phyloP scores from a whole-genome alignment of 257 asterid species.

The Schizonepeta tenuifolia region DNA sequence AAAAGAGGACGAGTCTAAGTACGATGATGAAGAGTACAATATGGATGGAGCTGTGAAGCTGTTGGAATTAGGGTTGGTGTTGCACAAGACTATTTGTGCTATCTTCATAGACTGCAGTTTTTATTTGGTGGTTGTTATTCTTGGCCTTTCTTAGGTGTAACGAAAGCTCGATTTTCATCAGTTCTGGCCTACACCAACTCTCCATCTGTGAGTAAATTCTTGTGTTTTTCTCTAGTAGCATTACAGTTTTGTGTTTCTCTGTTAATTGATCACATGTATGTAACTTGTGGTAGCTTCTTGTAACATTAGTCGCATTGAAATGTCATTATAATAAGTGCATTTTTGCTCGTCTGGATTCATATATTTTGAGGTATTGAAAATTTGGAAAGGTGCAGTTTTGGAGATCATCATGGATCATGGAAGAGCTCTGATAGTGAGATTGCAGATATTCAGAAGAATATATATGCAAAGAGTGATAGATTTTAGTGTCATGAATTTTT shows the following conservation, averaged over 20 bases:
- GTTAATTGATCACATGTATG: no score
- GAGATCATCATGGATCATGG: conserved; percentile 14
- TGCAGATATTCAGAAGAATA: not conserved
- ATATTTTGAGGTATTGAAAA: not conserved
- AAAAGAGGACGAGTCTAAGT: conserved; percentile 24
- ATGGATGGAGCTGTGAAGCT: conserved; percentile 66
- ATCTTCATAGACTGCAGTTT: conserved; percentile 79
- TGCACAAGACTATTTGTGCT: conserved; percentile 62
- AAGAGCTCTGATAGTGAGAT: conserved; percentile 12
- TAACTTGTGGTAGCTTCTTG: not conserved
- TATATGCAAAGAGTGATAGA: conserved; percentile 1
- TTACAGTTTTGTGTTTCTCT: not conserved
- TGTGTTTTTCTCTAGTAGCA: not conserved
- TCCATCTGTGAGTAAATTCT: conserved; percentile 4
- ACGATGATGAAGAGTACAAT: conserved; percentile 32
- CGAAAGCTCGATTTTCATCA: not conserved
- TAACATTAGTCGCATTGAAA: not conserved
- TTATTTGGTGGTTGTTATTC: conserved; percentile 61
- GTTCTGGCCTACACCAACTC: not conserved
- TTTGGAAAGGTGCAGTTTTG: not conserved
- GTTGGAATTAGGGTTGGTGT: conserved; percentile 67
- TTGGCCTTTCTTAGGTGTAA: conserved; percentile 63
- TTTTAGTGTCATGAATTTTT: not conserved
- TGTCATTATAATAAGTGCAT: not conserved
- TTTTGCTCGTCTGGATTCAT: not conserved